These are phyloP conservation scores for Selaginella moellendorffii DNA, from an alignment of 75 land plant genomes.

Conservation along the genomic window DNA sequence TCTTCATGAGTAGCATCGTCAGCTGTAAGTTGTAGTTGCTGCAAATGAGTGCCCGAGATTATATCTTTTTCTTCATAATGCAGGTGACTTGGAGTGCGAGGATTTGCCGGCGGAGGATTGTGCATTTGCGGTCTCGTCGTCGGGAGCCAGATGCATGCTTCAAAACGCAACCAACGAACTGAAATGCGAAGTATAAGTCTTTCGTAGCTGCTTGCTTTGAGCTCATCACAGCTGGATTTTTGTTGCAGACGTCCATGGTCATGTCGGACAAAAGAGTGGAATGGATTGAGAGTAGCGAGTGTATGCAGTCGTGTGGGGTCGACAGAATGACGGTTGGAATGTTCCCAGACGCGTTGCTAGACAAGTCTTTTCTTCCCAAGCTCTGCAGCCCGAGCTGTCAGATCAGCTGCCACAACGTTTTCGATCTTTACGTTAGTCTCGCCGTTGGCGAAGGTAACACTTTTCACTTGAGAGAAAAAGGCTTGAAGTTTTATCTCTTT, in stretches of 20 bases:
- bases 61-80: neutral
- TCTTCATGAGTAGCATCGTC: neutral
- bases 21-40: neutral
- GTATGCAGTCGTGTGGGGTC: conserved; percentile 46
- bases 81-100: conserved; percentile 31
- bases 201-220: too few relatives aligned
- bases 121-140: conserved; percentile 36
- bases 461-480: neutral
- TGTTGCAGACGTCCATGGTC: conserved; percentile 40
- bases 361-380: conserved; percentile 25
- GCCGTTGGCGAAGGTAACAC: conserved; percentile 59
- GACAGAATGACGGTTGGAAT: conserved; percentile 45
- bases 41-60: neutral
- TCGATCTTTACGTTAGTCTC: conserved; percentile 58
- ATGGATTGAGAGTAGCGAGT: conserved; percentile 48
- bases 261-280: conserved; percentile 27
- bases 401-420: conserved; percentile 49
- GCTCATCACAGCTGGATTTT: conserved; percentile 10
- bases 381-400: conserved; percentile 47
- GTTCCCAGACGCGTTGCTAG: conserved; percentile 44
- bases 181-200: neutral
- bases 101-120: conserved; percentile 29
- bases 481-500: neutral
- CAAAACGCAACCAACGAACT: conserved; percentile 13
- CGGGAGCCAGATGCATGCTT: conserved; percentile 35